phyloP scores from a whole-genome alignment of 1,284 basidiomycete genomes.

The Sporisorium exsertum region DNA sequence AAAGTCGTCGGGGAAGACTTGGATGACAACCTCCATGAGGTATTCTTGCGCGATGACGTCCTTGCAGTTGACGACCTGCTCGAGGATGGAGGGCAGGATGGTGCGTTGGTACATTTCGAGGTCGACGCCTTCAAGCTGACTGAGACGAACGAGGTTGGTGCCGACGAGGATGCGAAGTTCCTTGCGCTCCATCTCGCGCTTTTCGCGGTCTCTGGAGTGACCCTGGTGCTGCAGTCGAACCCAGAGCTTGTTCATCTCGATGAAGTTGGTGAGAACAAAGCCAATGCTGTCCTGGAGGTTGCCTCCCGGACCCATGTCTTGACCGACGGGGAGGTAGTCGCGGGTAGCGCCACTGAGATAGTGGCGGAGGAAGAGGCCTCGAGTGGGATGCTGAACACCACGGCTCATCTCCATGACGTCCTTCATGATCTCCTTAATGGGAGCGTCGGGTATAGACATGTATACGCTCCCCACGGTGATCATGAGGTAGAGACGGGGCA shows the following conservation, averaged over 20 bases:
- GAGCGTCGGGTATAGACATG: constrained; percentile 69
- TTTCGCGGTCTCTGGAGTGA: constrained; percentile 67
- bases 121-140: constrained; percentile 68
- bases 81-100: constrained; percentile 66
- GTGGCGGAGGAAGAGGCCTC: constrained; percentile 68
- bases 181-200: constrained; percentile 66
- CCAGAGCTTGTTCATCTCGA: constrained; percentile 70
- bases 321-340: constrained; percentile 67
- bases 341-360: constrained; percentile 67
- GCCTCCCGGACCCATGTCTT: constrained; percentile 61
- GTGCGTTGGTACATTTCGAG: constrained; percentile 64
- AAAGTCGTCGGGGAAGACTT: constrained; percentile 69
- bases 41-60: constrained; percentile 69
- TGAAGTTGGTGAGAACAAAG: constrained; percentile 68
- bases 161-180: constrained; percentile 68
- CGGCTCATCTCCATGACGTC: constrained; percentile 69
- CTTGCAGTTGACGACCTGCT: constrained; percentile 69
- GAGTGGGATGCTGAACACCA: constrained; percentile 68
- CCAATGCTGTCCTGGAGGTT: constrained; percentile 67
- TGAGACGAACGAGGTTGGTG: constrained; percentile 69
- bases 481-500: constrained; percentile 69
- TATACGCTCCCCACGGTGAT: constrained; percentile 69
- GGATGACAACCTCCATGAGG: constrained; percentile 69
- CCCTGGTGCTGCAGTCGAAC: constrained; percentile 69
- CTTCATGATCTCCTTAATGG: constrained; percentile 69